phyloP scores from a whole-genome alignment of 257 asterid species.

The Thymus mandschuricus region DNA sequence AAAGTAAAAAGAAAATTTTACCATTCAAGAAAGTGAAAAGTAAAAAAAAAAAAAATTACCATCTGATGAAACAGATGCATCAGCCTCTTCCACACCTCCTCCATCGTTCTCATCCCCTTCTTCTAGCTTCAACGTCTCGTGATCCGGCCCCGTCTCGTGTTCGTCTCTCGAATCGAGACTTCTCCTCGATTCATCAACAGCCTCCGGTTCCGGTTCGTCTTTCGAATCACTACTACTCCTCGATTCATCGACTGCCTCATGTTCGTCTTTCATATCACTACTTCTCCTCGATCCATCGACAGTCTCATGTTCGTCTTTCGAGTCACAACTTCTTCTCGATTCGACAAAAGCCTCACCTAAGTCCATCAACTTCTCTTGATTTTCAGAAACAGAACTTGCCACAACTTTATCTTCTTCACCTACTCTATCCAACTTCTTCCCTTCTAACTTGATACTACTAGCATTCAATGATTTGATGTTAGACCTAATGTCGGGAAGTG shows the following conservation, averaged over 20 bases:
- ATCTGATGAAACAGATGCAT: constrained; percentile 18
- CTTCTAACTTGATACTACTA: constrained; percentile 27
- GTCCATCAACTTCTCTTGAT: constrained; percentile 37
- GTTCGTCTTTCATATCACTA: background rate
- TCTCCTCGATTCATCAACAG: constrained; percentile 36
- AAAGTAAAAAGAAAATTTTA: background rate
- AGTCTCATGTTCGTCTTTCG: constrained; percentile 16
- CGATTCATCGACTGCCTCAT: constrained; percentile 35
- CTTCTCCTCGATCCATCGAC: no score
- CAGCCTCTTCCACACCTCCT: constrained; percentile 23
- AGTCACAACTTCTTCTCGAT: constrained; percentile 34
- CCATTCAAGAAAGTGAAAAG: constrained; percentile 23
- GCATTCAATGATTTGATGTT: background rate
- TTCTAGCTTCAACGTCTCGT: constrained; percentile 28
- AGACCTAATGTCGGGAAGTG: constrained; percentile 75
- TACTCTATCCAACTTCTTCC: constrained; percentile 21
- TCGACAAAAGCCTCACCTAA: constrained; percentile 40
- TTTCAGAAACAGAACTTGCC: constrained; percentile 20
- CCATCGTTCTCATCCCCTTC: constrained; percentile 37
- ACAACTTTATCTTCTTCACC: constrained; percentile 37
- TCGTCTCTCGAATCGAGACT: constrained; percentile 30
- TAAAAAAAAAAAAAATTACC: constrained; percentile 29
- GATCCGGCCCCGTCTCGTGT: constrained; percentile 16
- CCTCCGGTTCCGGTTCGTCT: no score
- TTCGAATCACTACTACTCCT: constrained; percentile 29